Conservation (phyloP, 2,329 filamentous ascomycete species). For the Hypoxylon sp. region DNA sequence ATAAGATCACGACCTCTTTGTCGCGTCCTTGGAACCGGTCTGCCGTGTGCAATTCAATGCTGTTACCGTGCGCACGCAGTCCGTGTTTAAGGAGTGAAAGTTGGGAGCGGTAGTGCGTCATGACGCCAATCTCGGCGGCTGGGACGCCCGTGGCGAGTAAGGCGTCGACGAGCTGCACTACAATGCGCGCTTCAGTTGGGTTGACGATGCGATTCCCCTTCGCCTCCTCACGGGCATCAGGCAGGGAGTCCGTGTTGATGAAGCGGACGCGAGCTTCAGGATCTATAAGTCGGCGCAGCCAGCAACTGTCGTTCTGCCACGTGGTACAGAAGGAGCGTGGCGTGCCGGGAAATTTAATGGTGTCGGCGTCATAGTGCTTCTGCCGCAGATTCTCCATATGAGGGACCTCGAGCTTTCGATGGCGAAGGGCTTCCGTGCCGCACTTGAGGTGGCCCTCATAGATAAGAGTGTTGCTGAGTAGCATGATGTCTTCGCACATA, state of each 20-base stretch:
- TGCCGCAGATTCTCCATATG: constrained; percentile 71
- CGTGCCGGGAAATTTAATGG: constrained; percentile 57
- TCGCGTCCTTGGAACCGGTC: constrained; percentile 97
- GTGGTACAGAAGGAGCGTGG: constrained; percentile 69
- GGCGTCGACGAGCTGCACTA: constrained; percentile 82
- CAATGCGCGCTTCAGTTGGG: constrained; percentile 81
- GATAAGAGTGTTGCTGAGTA: constrained; percentile 90
- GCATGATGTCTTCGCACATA: constrained; percentile 98
- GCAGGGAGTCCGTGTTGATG: constrained; percentile 86
- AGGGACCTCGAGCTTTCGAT: constrained; percentile 76
- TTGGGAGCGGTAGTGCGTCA: constrained; percentile 96
- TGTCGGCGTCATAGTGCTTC: constrained; percentile 69
- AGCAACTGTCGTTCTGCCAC: constrained; percentile 70
- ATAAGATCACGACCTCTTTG: constrained; percentile 91
- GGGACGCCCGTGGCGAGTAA: constrained; percentile 82
- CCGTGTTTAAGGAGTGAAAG: constrained; percentile 83
- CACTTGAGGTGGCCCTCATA: constrained; percentile 93
- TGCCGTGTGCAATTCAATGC: constrained; percentile 94
- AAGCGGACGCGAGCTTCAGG: constrained; percentile 83
- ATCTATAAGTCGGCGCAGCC: constrained; percentile 79
- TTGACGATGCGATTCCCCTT: constrained; percentile 92
- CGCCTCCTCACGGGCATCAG: constrained; percentile 75
- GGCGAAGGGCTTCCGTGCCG: constrained; percentile 81
- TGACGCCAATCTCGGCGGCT: constrained; percentile 85
- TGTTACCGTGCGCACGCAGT: constrained; percentile 68